A percentile compares a stretch with the other conserved stretches of the same genome.
phyloP scores from a whole-genome alignment of 768 basidiomycete genomes.

The Crepidotus variabilis region DNA sequence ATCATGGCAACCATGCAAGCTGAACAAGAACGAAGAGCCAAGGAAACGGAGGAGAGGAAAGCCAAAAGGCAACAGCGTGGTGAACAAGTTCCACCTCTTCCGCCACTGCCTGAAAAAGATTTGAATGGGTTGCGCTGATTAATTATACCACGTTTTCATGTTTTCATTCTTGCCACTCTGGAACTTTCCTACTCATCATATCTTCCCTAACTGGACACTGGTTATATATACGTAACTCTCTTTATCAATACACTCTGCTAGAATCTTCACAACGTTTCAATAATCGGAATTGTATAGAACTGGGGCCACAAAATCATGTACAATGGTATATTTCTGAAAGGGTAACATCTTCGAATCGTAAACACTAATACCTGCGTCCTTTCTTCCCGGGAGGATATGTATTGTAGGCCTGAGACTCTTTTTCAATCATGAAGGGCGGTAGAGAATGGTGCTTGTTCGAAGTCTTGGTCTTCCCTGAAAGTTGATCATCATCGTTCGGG shows the following conservation, averaged over 20 bases:
- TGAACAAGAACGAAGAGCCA: slow-evolving; percentile 74
- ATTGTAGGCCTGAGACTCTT: not conserved
- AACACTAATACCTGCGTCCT: no score
- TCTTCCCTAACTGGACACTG: no score
- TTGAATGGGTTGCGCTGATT: not conserved
- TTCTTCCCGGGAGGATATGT: no score
- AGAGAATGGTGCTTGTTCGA: not conserved
- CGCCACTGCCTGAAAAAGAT: slow-evolving; percentile 28
- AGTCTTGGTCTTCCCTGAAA: not conserved
- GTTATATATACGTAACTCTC: no score
- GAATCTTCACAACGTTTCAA: no score
- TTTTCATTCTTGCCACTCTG: no score
- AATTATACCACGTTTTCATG: not conserved
- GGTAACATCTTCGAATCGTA: no score
- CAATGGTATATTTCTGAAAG: no score
- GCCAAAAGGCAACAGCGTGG: slow-evolving; percentile 43
- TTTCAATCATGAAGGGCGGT: not conserved
- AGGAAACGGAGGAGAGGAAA: slow-evolving; percentile 56
- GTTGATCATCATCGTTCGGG: not conserved
- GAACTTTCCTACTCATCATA: no score
- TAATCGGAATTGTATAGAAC: no score
- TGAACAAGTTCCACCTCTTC: slow-evolving; percentile 32
- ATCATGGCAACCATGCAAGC: slow-evolving; percentile 80
- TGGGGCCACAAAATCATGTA: no score
- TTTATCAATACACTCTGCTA: no score